Percentiles rank a stretch among this genome's conserved stretches.
Conservation (phyloP, 805 yeast genomes). For the Candida cerambycidarum region DNA sequence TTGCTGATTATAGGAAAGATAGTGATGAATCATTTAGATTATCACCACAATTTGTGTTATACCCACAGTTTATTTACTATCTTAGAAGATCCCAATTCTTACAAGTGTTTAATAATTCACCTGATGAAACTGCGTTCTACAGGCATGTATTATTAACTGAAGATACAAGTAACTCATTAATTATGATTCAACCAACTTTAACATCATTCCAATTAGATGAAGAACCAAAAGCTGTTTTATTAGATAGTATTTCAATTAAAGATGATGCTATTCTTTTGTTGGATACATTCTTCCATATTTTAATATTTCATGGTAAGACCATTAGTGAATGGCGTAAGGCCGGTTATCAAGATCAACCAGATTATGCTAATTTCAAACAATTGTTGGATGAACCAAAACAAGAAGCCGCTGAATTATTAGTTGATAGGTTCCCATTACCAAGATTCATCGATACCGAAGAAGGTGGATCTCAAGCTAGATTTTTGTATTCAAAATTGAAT, state of each 20-base stretch:
- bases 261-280: conserved; percentile 56
- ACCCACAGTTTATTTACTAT: conserved; percentile 69
- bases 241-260: conserved; percentile 62
- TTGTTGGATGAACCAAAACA: conserved; percentile 84
- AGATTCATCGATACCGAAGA: conserved; percentile 72
- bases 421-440: conserved; percentile 96
- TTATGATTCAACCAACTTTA: conserved; percentile 70
- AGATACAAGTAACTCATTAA: conserved; percentile 57
- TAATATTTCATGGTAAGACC: conserved; percentile 92
- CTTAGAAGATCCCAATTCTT: conserved; percentile 65
- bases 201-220: conserved; percentile 18
- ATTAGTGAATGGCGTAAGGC: conserved; percentile 96
- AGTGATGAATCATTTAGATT: conserved; percentile 50
- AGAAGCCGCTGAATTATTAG: conserved; percentile 88
- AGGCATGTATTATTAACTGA: conserved; percentile 63
- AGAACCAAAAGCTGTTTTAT: conserved; percentile 62
- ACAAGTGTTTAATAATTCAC: conserved; percentile 67
- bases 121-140: conserved; percentile 68
- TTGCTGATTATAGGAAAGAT: conserved; percentile 46
- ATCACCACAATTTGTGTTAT: conserved; percentile 48
- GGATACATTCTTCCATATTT: conserved; percentile 92
- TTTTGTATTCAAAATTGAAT: conserved; percentile 65
- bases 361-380: conserved; percentile 82
- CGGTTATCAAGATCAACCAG: conserved; percentile 89
- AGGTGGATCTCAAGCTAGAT: conserved; percentile 75